Base-by-base conservation (phyloP, 2,329 filamentous ascomycete genomes). In the Aspergillus vadensis region DNA sequence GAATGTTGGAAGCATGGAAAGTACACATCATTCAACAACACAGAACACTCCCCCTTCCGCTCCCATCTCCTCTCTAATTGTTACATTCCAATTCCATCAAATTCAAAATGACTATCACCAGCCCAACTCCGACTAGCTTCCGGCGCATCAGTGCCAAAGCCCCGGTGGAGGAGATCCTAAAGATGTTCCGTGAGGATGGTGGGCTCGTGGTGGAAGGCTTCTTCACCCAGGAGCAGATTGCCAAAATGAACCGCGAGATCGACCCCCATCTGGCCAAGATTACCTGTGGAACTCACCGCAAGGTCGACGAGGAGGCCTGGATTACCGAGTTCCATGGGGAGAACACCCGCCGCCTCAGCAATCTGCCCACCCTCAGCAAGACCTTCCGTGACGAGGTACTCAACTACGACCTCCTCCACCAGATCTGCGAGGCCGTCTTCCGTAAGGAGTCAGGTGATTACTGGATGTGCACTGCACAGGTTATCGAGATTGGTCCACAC, bases 401-500 rank as follows among this genome's bases (percentile, higher is more conserved):
- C n/a, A 54, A 64, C 7, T 49, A 56, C 36, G 39, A 58, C 2
- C 55, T 56, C 14, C 38, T 64, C 5, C 60, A 62, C 30, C 36
- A 23, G 7, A 19, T 64, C 14, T 23, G 48, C 12, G 57, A 62
- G 36, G 48, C 36, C 4, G 55, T 48, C 19, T 62, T 62, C 27
- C 32, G 32, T n/a, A 9, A 51, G n/a, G 54, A 62, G 12, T 55
- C 53, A 15, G 49, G 44, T 3, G 36, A 47, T 15, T 66, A 66
- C 54, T 66, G 64, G 64, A 55, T 64, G 54, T 36, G 30, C 36
- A 32, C 57, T 8, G 55, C 59, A 14, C 54, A 62, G 38, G 51
- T 66, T 14, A 57, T 66, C 23, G 38, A 66, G 30, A 64, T 63
- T 8, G 55, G 55, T 2, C 64, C 64, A 5, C 56, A 55, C 9